Evolutionary conservation across 106 monocot genomes (phyloP).

Genomic region (Dioscorea dumetorum): DNA sequence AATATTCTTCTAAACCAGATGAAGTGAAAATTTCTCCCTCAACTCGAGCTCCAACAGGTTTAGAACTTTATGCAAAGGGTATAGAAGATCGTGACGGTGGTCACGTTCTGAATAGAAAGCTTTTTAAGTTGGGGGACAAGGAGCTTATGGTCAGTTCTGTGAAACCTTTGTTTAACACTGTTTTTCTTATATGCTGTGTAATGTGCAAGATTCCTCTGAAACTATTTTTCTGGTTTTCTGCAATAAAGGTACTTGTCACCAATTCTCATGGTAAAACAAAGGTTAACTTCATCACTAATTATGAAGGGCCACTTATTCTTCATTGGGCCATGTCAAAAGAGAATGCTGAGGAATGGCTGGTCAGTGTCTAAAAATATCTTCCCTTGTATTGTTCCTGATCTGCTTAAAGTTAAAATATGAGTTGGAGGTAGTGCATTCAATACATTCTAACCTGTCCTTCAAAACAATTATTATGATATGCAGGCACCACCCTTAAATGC

Average conservation of each 20-base stretch:
- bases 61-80: constrained; percentile 41
- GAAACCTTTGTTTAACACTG: background rate
- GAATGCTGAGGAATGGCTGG: constrained; percentile 79
- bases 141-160: constrained; percentile 56
- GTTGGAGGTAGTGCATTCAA: background rate
- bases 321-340: constrained; percentile 80
- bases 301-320: constrained; percentile 54
- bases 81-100: constrained; percentile 48
- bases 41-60: constrained; percentile 24
- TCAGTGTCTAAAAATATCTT: constrained; percentile 15
- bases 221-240: background rate
- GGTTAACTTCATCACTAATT: constrained; percentile 68
- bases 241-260: constrained; percentile 57
- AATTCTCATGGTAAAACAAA: constrained; percentile 48
- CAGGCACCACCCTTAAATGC: constrained; percentile 52
- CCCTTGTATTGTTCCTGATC: background rate
- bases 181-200: background rate
- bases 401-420: background rate
- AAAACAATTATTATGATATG: constrained; percentile 8
- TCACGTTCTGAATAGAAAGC: constrained; percentile 47
- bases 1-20: constrained; percentile 18
- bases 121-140: constrained; percentile 57
- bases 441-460: no score
- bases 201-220: background rate
- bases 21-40: constrained; percentile 19